phyloP scores from a whole-genome alignment of 2,329 filamentous ascomycete genomes.

The Xylaria sp. region DNA sequence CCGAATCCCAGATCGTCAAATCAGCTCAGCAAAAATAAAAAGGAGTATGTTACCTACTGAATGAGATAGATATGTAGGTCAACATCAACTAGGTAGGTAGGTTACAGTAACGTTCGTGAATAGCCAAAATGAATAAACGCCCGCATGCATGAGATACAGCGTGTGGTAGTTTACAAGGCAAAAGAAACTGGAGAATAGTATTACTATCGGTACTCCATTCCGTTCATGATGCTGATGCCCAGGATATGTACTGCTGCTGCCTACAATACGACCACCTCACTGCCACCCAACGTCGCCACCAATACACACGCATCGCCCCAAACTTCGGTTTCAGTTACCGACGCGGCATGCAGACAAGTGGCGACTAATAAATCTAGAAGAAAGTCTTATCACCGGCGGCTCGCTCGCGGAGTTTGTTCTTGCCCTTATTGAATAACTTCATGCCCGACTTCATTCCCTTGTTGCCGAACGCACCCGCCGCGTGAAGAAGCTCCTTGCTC shows the following conservation, averaged over 20 bases:
- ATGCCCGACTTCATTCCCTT: conserved; percentile 92
- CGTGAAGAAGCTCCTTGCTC: conserved; percentile 88
- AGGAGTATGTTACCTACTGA: conserved; percentile 9
- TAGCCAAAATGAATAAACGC: not conserved
- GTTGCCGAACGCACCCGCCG: conserved; percentile 89
- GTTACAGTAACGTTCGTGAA: not conserved
- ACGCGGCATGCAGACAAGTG: conserved; percentile 43
- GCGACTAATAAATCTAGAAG: conserved; percentile 63
- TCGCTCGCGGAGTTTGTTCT: conserved; percentile 77
- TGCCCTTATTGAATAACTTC: conserved; percentile 89
- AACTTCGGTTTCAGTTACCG: conserved; percentile 30
- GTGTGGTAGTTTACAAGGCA: conserved; percentile 13
- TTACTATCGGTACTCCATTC: conserved; percentile 4
- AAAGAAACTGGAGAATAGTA: conserved; percentile 8
- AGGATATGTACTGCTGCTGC: conserved; percentile 23
- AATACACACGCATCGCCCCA: conserved; percentile 20
- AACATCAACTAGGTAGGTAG: not conserved
- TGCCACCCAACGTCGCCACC: conserved; percentile 22
- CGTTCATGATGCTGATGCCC: conserved; percentile 7
- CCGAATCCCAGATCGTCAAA: not conserved
- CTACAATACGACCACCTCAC: conserved; percentile 27
- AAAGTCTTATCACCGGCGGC: conserved; percentile 85
- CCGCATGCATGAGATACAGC: not conserved
- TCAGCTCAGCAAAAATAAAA: conserved; percentile 1
- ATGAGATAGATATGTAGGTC: not conserved